Evolutionary conservation across 345 rosid species (phyloP).

Genomic region (Leavenworthia alabamica): DNA sequence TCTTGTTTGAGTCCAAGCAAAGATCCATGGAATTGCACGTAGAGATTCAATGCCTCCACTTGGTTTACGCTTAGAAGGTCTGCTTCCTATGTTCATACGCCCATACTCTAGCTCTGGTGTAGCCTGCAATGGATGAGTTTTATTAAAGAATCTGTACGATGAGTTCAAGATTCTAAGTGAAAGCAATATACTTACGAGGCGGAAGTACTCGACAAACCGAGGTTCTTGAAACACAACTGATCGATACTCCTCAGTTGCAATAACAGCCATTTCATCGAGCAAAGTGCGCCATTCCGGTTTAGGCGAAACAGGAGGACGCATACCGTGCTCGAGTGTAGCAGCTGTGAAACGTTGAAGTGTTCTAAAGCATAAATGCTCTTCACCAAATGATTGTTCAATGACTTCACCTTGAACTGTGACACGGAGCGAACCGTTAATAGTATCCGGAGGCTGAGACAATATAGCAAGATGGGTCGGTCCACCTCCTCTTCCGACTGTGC

Average conservation of each 20-base stretch:
- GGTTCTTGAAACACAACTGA: constrained; percentile 90
- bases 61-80: constrained; percentile 91
- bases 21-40: constrained; percentile 99
- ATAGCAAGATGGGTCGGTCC: constrained; percentile 99
- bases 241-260: constrained; percentile 84
- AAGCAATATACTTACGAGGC: constrained; percentile 53
- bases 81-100: constrained; percentile 98
- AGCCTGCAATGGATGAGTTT: constrained; percentile 46
- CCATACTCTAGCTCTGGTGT: constrained; percentile 98
- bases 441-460: constrained; percentile 97
- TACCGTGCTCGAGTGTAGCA: constrained; percentile 94
- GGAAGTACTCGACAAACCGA: constrained; percentile 92
- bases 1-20: constrained; percentile 99
- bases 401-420: constrained; percentile 99
- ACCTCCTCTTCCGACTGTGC: constrained; percentile 99
- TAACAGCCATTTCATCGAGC: constrained; percentile 87
- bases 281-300: constrained; percentile 92
- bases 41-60: constrained; percentile 98
- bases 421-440: constrained; percentile 86
- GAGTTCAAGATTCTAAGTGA: background rate
- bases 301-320: constrained; percentile 88
- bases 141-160: background rate
- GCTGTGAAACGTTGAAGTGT: constrained; percentile 92
- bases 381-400: constrained; percentile 93
- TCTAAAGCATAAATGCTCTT: constrained; percentile 89